A percentile compares a stretch with the other conserved stretches of the same genome.
Conservation (phyloP, 1,139 yeast species). For the Sugiyamaella neomexicana region DNA sequence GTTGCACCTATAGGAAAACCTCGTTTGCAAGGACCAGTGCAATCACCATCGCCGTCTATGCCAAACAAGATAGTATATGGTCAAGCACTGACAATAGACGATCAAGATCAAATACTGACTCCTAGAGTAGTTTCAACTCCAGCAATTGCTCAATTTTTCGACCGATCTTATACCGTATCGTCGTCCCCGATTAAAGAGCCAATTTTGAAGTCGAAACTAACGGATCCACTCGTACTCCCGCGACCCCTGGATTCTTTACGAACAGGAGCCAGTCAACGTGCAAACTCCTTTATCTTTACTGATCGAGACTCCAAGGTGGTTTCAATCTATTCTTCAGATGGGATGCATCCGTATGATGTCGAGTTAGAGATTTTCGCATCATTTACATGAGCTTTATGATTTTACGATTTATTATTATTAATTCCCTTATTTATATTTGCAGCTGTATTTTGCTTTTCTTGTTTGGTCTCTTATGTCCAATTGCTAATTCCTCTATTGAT, state of each 20-base stretch:
- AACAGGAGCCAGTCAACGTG: not conserved
- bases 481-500: not conserved
- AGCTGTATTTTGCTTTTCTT: not conserved
- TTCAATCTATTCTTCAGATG: slow-evolving; percentile 1
- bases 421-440: no score
- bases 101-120: not conserved
- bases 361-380: slow-evolving; percentile 18
- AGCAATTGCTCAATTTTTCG: not conserved
- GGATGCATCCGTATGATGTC: slow-evolving; percentile 17
- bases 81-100: slow-evolving; percentile 12
- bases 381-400: slow-evolving; percentile 7
- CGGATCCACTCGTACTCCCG: no score
- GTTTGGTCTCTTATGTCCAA: not conserved
- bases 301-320: not conserved
- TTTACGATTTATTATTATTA: not conserved
- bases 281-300: not conserved
- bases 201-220: no score
- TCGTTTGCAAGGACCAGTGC: not conserved
- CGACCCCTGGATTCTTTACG: not conserved
- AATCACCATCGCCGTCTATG: no score
- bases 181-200: not conserved
- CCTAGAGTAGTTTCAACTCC: slow-evolving; percentile 5
- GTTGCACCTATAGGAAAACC: not conserved
- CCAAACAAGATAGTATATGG: slow-evolving; percentile 12
- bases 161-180: not conserved